phyloP scores from a whole-genome alignment of 1,284 basidiomycete species.

The Neotropicomus parvogracilis region DNA sequence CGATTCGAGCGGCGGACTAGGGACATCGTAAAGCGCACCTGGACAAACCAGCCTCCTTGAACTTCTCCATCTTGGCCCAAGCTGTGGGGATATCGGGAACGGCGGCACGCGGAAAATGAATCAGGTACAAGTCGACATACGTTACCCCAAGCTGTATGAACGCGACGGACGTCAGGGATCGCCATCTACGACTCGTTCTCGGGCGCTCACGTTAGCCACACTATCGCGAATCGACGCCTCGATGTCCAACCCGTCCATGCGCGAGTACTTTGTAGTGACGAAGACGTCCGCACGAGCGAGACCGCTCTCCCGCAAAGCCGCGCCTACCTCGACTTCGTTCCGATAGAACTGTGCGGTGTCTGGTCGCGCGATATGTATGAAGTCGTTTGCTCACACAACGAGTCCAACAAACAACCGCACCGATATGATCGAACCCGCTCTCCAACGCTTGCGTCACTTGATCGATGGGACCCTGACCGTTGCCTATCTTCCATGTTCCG shows the following conservation, averaged over 20 bases:
- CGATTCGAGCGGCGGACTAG: neutral
- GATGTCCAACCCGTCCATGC: conserved; percentile 49
- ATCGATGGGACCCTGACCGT: conserved; percentile 44
- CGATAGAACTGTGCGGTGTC: conserved; percentile 50
- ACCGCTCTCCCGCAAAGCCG: conserved; percentile 47
- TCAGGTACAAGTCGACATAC: conserved; percentile 71
- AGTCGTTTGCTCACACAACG: no score
- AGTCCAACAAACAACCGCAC: conserved; percentile 27
- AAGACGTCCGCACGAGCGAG: conserved; percentile 43
- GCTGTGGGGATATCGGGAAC: conserved; percentile 51
- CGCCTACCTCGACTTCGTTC: conserved; percentile 49
- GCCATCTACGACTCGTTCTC: neutral
- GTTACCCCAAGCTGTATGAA: conserved; percentile 56
- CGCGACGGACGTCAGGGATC: neutral
- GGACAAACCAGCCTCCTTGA: conserved; percentile 51
- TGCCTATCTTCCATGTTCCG: conserved; percentile 52
- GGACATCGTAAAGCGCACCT: conserved; percentile 39
- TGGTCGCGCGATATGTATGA: conserved; percentile 20
- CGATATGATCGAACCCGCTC: conserved; percentile 52
- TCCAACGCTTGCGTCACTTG: conserved; percentile 53
- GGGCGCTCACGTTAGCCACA: conserved; percentile 47
- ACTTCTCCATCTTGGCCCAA: conserved; percentile 61
- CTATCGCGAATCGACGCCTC: conserved; percentile 54
- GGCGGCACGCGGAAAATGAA: conserved; percentile 53
- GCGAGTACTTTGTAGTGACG: conserved; percentile 60